Evolutionary conservation across 192 early-diverging fungal species (phyloP).

Genomic region (Haplosporangium gracile): DNA sequence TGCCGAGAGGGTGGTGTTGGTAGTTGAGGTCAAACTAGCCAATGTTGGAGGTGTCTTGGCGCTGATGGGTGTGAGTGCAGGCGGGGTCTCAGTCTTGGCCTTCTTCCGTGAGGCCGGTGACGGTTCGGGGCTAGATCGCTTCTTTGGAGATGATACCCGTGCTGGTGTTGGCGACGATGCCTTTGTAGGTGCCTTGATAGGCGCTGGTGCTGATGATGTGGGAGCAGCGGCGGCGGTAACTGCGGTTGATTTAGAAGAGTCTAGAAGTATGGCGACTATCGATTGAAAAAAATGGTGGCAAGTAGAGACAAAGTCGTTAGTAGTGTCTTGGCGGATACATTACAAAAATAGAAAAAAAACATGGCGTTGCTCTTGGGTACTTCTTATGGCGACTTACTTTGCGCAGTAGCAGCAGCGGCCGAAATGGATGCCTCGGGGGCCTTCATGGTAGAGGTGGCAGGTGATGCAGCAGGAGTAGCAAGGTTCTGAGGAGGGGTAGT

Average conservation of each 20-base stretch:
- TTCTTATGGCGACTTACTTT: not conserved
- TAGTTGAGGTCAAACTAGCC: not conserved
- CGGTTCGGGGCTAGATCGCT: slow-evolving; percentile 51
- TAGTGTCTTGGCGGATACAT: not conserved
- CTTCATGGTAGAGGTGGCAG: slow-evolving; percentile 7
- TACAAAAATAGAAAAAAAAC: not conserved
- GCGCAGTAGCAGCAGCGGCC: slow-evolving; percentile 8
- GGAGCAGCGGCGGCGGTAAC: slow-evolving; percentile 1
- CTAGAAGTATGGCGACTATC: slow-evolving; percentile 24
- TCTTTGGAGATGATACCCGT: not conserved
- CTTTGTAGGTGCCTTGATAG: not conserved
- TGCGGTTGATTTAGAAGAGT: slow-evolving; percentile 19
- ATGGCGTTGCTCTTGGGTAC: not conserved
- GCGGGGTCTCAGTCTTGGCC: slow-evolving; percentile 19
- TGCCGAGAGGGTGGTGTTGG: slow-evolving; percentile 46
- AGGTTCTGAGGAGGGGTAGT: not conserved
- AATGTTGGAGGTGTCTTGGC: not conserved
- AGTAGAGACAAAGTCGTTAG: not conserved
- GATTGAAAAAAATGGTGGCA: not conserved
- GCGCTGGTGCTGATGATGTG: not conserved
- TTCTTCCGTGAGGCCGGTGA: slow-evolving; percentile 21
- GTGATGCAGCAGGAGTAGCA: not conserved
- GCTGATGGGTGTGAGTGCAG: not conserved
- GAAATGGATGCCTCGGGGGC: not conserved
- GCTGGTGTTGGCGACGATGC: not conserved